Evolutionary conservation across 352 stramenopile species (phyloP).

Genomic region (Globisporangium parvum): DNA sequence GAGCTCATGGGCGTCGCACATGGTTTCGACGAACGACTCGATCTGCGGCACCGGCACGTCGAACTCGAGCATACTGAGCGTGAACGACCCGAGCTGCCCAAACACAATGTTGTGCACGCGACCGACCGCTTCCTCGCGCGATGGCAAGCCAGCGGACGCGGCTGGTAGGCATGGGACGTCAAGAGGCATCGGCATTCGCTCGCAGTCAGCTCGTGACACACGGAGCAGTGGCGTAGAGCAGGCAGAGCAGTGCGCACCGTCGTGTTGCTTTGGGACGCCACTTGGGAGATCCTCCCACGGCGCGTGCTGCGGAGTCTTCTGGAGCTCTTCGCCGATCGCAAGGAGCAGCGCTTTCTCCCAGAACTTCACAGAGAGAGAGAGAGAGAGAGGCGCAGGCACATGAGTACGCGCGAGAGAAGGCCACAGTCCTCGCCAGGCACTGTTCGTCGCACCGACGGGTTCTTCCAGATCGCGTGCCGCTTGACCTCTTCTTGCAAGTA

Average conservation of each 20-base stretch:
- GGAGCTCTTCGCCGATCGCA: conserved; percentile 76
- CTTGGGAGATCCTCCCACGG: conserved; percentile 77
- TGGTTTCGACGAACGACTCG: conserved; percentile 83
- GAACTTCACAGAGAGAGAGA: too few relatives aligned
- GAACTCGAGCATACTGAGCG: conserved; percentile 85
- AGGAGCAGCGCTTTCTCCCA: conserved; percentile 84
- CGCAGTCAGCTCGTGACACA: not conserved
- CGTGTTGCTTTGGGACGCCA: conserved; percentile 30
- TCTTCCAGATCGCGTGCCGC: conserved; percentile 81
- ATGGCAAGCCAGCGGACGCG: conserved; percentile 28
- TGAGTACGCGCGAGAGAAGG: not conserved
- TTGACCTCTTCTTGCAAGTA: conserved; percentile 85
- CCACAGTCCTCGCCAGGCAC: not conserved
- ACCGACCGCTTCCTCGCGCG: conserved; percentile 74
- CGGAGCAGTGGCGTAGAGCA: too few relatives aligned
- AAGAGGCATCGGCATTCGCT: not conserved
- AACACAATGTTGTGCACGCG: conserved; percentile 88
- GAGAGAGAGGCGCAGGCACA: too few relatives aligned
- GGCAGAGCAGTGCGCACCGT: conserved; percentile 20
- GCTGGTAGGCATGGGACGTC: too few relatives aligned
- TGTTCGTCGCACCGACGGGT: conserved; percentile 37
- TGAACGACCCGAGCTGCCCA: conserved; percentile 80
- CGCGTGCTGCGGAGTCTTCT: conserved; percentile 66
- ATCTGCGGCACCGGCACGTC: conserved; percentile 74
- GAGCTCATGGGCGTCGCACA: conserved; percentile 82